phyloP scores from a whole-genome alignment of 139 green algal genomes.

The Astrephomene gubernaculifera region DNA sequence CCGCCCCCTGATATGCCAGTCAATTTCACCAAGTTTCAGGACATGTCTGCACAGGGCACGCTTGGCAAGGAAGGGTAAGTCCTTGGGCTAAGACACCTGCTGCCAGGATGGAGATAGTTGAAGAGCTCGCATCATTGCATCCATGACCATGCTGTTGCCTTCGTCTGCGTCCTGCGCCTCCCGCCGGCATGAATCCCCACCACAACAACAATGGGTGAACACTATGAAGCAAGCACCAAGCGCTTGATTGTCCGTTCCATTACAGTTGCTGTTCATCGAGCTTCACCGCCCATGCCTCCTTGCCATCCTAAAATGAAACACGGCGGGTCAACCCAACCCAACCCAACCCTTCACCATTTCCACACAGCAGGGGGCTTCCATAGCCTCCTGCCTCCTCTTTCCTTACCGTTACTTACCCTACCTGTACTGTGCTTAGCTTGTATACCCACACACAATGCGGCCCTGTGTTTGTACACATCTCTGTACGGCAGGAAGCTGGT shows the following conservation, averaged over 20 bases:
- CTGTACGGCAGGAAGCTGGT: not conserved
- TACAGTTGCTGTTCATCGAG: too few species aligned
- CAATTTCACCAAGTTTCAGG: constrained; percentile 2
- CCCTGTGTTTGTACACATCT: not conserved
- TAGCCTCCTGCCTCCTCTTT: not conserved
- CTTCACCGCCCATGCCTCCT: too few species aligned
- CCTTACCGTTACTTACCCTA: not conserved
- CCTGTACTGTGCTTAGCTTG: not conserved
- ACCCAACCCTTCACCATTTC: not conserved
- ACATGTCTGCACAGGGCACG: not conserved
- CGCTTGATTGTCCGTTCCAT: too few species aligned
- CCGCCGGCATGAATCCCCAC: not conserved
- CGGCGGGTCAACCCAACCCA: too few species aligned
- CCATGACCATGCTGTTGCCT: not conserved
- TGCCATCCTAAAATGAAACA: too few species aligned
- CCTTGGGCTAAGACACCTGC: not conserved
- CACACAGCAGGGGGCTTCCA: not conserved
- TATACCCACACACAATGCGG: not conserved
- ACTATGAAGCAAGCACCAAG: too few species aligned
- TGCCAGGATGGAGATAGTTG: too few species aligned
- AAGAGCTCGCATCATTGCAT: not conserved
- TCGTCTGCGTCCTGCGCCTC: not conserved
- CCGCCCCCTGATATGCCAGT: not conserved
- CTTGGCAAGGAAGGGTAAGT: not conserved
- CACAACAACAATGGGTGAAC: not conserved